phyloP scores from a whole-genome alignment of 495 filamentous ascomycete genomes.

The Tuber microsphaerosporum region DNA sequence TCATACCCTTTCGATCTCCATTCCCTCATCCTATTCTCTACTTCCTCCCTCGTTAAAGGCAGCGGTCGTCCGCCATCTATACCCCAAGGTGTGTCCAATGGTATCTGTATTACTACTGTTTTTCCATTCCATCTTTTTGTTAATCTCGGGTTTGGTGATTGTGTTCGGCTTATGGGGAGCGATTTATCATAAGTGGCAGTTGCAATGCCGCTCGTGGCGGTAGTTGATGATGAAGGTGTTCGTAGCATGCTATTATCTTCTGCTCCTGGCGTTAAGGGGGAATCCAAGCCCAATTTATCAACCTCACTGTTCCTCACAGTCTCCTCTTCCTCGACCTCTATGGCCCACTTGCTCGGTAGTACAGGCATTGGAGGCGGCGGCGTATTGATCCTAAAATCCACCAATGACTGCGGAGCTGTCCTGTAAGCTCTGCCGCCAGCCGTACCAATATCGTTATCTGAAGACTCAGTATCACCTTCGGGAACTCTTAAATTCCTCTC shows the following conservation, averaged over 20 bases:
- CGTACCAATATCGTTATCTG: constrained; percentile 32
- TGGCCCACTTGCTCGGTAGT: constrained; percentile 35
- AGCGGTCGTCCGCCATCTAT: constrained; percentile 52
- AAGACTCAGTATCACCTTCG: constrained; percentile 23
- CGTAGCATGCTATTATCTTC: constrained; percentile 30
- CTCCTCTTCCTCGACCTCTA: constrained; percentile 23
- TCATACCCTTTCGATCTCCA: constrained; percentile 74
- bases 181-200: constrained; percentile 15
- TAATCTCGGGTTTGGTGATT: constrained; percentile 30
- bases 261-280: not conserved
- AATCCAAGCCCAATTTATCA: not conserved
- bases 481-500: constrained; percentile 22
- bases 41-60: constrained; percentile 57
- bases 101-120: constrained; percentile 63
- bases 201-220: constrained; percentile 16
- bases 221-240: constrained; percentile 30
- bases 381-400: constrained; percentile 17
- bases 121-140: constrained; percentile 59
- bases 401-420: constrained; percentile 39
- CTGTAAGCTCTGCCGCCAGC: constrained; percentile 27
- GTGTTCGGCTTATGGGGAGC: constrained; percentile 26
- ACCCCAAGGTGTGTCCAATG: constrained; percentile 52
- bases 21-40: constrained; percentile 56
- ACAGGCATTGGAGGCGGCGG: constrained; percentile 19
- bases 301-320: constrained; percentile 12